phyloP scores from a whole-genome alignment of 352 stramenopile genomes.

The Globisporangium alternatum region DNA sequence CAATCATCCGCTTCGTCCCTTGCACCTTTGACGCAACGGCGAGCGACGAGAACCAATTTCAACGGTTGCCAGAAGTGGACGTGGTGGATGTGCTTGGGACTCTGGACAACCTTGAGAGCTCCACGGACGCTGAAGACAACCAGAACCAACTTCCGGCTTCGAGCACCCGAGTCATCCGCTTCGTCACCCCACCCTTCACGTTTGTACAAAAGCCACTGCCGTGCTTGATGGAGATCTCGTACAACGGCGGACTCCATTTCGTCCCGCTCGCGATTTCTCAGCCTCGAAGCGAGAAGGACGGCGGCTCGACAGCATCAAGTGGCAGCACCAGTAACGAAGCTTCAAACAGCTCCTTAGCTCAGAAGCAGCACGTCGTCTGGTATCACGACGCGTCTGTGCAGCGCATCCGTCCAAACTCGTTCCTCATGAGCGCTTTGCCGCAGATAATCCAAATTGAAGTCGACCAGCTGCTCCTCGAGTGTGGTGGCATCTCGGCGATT shows the following conservation, averaged over 20 bases:
- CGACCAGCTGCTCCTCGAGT: constrained; percentile 23
- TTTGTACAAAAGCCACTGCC: constrained; percentile 20
- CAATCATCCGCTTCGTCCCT: constrained; percentile 37
- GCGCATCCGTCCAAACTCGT: constrained; percentile 51
- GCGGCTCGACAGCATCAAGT: background rate
- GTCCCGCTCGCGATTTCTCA: constrained; percentile 25
- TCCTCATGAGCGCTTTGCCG: constrained; percentile 33
- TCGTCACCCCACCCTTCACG: constrained; percentile 28
- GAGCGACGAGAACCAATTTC: background rate
- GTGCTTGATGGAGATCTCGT: constrained; percentile 54
- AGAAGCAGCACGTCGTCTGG: constrained; percentile 35
- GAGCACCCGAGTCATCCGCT: constrained; percentile 15
- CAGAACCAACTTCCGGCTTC: background rate
- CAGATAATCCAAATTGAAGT: constrained; percentile 41
- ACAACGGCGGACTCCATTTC: constrained; percentile 51
- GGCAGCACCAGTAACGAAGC: background rate
- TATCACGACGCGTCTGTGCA: constrained; percentile 41
- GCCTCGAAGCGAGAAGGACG: background rate
- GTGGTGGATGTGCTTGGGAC: background rate
- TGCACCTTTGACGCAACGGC: constrained; percentile 18
- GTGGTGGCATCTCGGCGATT: constrained; percentile 14
- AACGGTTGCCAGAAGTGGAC: background rate
- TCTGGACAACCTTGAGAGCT: background rate
- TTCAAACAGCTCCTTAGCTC: background rate
- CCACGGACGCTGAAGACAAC: background rate